A percentile compares a stretch with the other conserved stretches of the same genome.
Evolutionary conservation across 2,329 filamentous ascomycete genomes (phyloP).

Genomic region (Fusarium sterilihyphosum): DNA sequence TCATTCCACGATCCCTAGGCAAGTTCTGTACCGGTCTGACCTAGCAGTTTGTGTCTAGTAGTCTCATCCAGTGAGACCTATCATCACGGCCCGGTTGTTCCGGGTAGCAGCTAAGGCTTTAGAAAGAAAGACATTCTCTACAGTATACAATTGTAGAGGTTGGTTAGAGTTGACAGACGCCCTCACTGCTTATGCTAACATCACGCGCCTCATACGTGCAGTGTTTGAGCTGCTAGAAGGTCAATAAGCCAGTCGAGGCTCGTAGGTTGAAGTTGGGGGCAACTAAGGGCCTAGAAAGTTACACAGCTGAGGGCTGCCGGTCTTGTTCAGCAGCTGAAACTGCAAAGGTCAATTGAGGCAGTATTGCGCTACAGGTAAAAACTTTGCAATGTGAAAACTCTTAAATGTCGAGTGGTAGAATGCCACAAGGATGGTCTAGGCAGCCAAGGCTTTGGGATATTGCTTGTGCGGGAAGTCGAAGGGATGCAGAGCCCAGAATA

Average conservation of each 20-base stretch:
- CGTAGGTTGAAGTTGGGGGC: not conserved
- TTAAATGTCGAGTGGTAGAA: too few relatives aligned
- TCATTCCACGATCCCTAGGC: not conserved
- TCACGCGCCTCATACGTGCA: not conserved
- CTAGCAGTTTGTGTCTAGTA: not conserved
- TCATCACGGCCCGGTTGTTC: not conserved
- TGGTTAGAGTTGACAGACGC: too few relatives aligned
- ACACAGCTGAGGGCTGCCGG: too few relatives aligned
- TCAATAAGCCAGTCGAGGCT: not conserved
- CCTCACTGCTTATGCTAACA: too few relatives aligned
- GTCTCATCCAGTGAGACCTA: not conserved
- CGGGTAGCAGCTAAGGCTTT: not conserved
- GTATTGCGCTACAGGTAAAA: too few relatives aligned
- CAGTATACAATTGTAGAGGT: not conserved
- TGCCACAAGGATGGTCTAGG: too few relatives aligned
- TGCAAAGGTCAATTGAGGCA: too few relatives aligned
- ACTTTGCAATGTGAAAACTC: too few relatives aligned
- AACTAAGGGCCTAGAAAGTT: not conserved
- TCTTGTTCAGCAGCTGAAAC: too few relatives aligned
- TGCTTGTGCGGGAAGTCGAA: too few relatives aligned
- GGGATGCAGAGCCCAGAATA: too few relatives aligned
- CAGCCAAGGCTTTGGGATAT: too few relatives aligned
- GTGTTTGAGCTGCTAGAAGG: not conserved
- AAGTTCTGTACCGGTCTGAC: not conserved
- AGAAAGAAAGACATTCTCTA: not conserved